Base-by-base conservation (phyloP, 2,329 filamentous ascomycete genomes). In the Pezicula radicicola region DNA sequence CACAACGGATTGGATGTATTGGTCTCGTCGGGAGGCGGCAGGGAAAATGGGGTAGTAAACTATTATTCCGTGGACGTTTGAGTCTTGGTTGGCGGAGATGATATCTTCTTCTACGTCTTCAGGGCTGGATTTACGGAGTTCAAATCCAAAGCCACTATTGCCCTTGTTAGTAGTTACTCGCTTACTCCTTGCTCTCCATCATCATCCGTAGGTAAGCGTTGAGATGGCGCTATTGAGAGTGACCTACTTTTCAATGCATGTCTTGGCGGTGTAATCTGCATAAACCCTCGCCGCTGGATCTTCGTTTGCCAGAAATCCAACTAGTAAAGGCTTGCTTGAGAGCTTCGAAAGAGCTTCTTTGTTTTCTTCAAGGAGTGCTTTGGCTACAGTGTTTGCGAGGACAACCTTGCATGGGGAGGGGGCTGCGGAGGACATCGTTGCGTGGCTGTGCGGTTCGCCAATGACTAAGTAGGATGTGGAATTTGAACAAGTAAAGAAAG, bases 11-110 rank as follows among this genome's bases (percentile, higher is more conserved):
- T 97, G 93, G 60, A 99, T 84, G 71, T 97, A 97, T 70, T 89
- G 88, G 72, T 99, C 94, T 71, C 96, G 91, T 27, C 84, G 81
- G 48, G 86, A 87, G 74, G 91, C 88, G 72, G 76, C 75, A 15
- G 79, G 79, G 70, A 97, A 97, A 72, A 99, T 95, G 51, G 94
- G 94, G 71, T 97, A 99, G 80, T 99, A 99, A 68, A 99, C 89
- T 60, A 99, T 95, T 67, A 97, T 96, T 63, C 68, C 93, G 71
- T 96, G 89, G 57, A 97, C 83, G 15, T 73, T 66, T 51, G 79
- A 68, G 70, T 97, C 90, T 30, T 81, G 75, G 71, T 99, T 99
- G 66, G 93, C 93, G 60, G 81, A 79, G 60, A 93, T 81, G 66
- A 99, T 88, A 59, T 87, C 85, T 63, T 96, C 90, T 76, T 99